Conservation (phyloP, 331 rosid genomes). For the Erythrophleum ivorense region DNA sequence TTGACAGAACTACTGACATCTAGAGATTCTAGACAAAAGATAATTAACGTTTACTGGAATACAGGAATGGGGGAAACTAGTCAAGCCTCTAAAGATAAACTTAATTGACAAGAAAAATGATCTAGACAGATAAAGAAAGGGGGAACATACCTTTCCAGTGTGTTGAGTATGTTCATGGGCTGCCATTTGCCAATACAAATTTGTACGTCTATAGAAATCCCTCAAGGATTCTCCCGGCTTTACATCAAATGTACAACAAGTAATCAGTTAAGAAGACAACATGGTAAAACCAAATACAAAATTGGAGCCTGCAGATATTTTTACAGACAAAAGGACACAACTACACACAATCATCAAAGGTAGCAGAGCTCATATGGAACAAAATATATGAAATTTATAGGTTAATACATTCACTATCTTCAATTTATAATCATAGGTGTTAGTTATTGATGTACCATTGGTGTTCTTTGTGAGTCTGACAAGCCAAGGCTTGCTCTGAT, state of each 20-base stretch:
- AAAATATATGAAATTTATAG: background rate
- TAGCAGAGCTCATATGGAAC: conserved; percentile 2
- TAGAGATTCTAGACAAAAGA: conserved; percentile 17
- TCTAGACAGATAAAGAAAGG: conserved; percentile 4
- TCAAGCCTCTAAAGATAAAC: conserved; percentile 7
- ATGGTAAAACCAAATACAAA: conserved; percentile 31
- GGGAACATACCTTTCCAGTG: conserved; percentile 81
- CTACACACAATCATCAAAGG: conserved; percentile 18
- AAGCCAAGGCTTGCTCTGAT: conserved; percentile 98
- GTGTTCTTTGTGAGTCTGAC: conserved; percentile 98
- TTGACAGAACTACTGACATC: conserved; percentile 19
- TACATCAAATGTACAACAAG: conserved; percentile 42
- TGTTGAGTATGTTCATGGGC: conserved; percentile 99
- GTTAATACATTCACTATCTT: conserved; percentile 11
- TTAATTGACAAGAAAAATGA: conserved; percentile 11
- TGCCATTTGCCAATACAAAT: conserved; percentile 99
- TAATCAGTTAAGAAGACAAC: conserved; percentile 41
- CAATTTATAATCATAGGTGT: conserved; percentile 15
- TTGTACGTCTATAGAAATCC: conserved; percentile 92
- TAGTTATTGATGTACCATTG: conserved; percentile 57
- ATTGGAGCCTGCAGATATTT: conserved; percentile 28
- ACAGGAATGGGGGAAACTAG: conserved; percentile 16
- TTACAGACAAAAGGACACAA: conserved; percentile 13
- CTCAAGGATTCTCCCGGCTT: conserved; percentile 92
- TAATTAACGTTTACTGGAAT: background rate